Conservation (phyloP, 1,284 basidiomycete species). For the Ganoderma lucidum region DNA sequence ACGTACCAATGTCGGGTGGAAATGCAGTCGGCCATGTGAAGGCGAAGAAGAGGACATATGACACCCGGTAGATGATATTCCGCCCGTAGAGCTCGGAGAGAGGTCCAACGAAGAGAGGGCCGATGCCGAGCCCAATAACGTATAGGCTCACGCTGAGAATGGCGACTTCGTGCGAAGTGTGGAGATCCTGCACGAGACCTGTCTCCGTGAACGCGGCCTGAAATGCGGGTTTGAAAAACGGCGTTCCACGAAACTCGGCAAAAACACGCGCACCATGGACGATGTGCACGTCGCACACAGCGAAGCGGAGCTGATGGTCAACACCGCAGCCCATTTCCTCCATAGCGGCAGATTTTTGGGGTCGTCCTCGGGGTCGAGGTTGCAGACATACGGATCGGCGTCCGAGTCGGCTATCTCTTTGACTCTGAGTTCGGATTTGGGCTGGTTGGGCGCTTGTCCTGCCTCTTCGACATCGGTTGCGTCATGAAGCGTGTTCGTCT, state of each 20-base stretch:
- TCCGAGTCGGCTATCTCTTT: background rate
- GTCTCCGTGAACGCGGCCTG: constrained; percentile 75
- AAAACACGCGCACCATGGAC: constrained; percentile 59
- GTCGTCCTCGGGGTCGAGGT: constrained; percentile 57
- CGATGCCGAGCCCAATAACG: constrained; percentile 63
- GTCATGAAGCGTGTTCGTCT: constrained; percentile 28
- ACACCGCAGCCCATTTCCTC: constrained; percentile 66
- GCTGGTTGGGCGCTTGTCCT: background rate
- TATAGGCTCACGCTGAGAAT: constrained; percentile 79
- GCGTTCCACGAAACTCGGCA: background rate
- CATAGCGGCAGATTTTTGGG: constrained; percentile 55
- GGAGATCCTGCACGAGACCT: constrained; percentile 66
- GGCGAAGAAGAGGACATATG: constrained; percentile 49
- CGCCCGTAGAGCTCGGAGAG: constrained; percentile 62
- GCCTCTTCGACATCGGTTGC: constrained; percentile 25
- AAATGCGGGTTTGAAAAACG: background rate
- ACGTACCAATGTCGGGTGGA: constrained; percentile 52
- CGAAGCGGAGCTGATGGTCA: constrained; percentile 60
- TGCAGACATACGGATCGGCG: constrained; percentile 39
- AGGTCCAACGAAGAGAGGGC: constrained; percentile 60
- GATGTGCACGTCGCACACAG: constrained; percentile 77
- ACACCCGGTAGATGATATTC: constrained; percentile 48
- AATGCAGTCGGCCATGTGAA: constrained; percentile 65
- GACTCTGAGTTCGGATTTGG: background rate
- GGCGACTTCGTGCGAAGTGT: constrained; percentile 67